Evolutionary conservation across 805 yeast genomes (phyloP).

Genomic region (Candida nitratophila): DNA sequence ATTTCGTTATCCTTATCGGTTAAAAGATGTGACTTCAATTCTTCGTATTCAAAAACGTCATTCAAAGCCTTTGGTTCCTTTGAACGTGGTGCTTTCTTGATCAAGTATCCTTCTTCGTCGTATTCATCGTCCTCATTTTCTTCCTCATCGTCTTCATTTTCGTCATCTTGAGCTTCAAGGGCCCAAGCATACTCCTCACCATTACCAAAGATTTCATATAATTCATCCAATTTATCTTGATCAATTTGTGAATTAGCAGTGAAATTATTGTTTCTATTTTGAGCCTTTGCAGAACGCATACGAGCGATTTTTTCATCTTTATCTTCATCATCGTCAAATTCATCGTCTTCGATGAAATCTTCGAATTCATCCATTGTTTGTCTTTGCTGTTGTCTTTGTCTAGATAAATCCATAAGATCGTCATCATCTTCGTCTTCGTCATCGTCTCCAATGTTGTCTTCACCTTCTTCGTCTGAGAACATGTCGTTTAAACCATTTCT

Average conservation of each 20-base stretch:
- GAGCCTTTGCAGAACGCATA: conserved; percentile 25
- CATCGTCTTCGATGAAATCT: conserved; percentile 97
- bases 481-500: conserved; percentile 51
- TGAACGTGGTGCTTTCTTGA: conserved; percentile 19
- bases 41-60: conserved; percentile 93
- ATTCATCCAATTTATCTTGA: conserved; percentile 85
- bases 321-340: conserved; percentile 81
- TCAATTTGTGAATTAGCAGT: conserved; percentile 48
- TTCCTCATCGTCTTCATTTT: conserved; percentile 49
- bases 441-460: conserved; percentile 22
- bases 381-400: conserved; percentile 10
- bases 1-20: conserved; percentile 89
- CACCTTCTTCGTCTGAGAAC: conserved; percentile 56
- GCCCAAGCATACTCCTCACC: conserved; percentile 99
- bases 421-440: conserved; percentile 27
- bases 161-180: conserved; percentile 74
- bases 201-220: conserved; percentile 93
- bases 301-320: conserved; percentile 34
- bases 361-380: conserved; percentile 73
- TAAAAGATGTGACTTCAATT: conserved; percentile 81
- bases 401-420: conserved; percentile 23
- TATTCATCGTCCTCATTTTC: conserved; percentile 37
- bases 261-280: conserved; percentile 19
- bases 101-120: conserved; percentile 27
- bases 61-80: conserved; percentile 50